Conservation (phyloP, 768 basidiomycete species). For the Amanita jacksonii region DNA sequence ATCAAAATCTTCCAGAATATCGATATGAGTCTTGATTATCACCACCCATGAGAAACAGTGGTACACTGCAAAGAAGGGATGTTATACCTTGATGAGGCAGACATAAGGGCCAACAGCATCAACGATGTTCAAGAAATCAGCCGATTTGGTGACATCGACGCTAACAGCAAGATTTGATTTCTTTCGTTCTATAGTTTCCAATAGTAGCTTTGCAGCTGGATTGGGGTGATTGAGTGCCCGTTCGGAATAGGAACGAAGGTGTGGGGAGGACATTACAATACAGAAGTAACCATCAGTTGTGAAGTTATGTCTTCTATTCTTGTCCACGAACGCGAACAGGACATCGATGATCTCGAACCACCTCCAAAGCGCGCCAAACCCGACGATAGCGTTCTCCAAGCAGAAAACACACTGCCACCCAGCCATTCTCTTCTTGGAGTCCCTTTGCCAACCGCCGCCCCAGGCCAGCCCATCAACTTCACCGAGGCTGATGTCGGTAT, state of each 20-base stretch:
- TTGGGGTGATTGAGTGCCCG: conserved; percentile 54
- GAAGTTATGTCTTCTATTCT: conserved; percentile 28
- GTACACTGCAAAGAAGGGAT: conserved; percentile 14
- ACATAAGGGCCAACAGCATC: conserved; percentile 83
- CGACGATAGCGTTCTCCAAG: conserved; percentile 18
- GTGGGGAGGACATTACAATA: conserved; percentile 17
- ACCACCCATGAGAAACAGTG: conserved; percentile 15
- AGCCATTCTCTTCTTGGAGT: conserved; percentile 65
- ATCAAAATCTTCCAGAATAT: conserved; percentile 91
- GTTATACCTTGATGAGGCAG: conserved; percentile 85
- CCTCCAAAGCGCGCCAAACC: conserved; percentile 35
- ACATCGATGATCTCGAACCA: conserved; percentile 33
- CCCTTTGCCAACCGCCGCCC: conserved; percentile 36
- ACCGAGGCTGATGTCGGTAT: conserved; percentile 85
- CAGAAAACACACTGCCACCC: conserved; percentile 49
- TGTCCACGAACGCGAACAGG: conserved; percentile 43
- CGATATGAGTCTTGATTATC: conserved; percentile 79
- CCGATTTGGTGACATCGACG: conserved; percentile 81
- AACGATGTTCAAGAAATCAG: conserved; percentile 76
- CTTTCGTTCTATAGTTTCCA: conserved; percentile 80
- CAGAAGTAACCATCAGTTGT: conserved; percentile 15
- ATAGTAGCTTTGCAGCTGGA: conserved; percentile 67
- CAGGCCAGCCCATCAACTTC: conserved; percentile 46
- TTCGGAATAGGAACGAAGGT: conserved; percentile 49
- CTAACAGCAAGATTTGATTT: conserved; percentile 90